Evolutionary conservation across 2,329 filamentous ascomycete species (phyloP).

Genomic region (Cadophora luteo-olivacea): DNA sequence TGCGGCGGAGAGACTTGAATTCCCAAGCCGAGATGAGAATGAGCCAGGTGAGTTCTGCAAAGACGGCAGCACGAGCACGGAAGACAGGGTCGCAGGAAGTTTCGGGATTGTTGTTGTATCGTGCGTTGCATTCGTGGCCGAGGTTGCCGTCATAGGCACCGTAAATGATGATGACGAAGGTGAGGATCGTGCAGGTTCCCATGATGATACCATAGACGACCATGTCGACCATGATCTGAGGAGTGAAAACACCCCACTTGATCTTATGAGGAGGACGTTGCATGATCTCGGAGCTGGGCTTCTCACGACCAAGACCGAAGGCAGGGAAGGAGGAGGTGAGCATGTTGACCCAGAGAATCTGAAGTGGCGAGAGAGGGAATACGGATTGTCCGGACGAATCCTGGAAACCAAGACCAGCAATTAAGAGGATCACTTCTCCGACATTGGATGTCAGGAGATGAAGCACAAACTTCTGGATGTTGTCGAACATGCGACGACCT

Average conservation of each 20-base stretch:
- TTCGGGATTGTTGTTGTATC: constrained; percentile 58
- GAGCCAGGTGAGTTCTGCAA: constrained; percentile 62
- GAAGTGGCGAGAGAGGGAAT: constrained; percentile 83
- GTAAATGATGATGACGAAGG: constrained; percentile 60
- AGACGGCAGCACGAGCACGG: constrained; percentile 60
- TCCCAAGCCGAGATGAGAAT: constrained; percentile 65
- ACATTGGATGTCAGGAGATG: constrained; percentile 76
- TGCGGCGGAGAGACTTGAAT: constrained; percentile 62
- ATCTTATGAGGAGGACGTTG: constrained; percentile 74
- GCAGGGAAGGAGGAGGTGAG: constrained; percentile 59
- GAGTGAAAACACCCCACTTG: constrained; percentile 75
- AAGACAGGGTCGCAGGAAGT: constrained; percentile 59
- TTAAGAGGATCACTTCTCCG: constrained; percentile 81
- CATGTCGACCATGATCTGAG: constrained; percentile 80
- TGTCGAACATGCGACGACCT: constrained; percentile 78
- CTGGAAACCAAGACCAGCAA: constrained; percentile 83
- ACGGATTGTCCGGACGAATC: constrained; percentile 75
- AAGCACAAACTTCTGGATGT: constrained; percentile 73
- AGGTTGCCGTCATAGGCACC: constrained; percentile 57
- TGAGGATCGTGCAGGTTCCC: constrained; percentile 54
- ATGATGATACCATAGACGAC: constrained; percentile 72
- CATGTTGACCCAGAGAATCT: constrained; percentile 96
- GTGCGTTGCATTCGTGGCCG: constrained; percentile 60
- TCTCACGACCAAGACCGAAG: constrained; percentile 77
- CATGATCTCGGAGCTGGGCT: constrained; percentile 78